Conservation (phyloP, 805 yeast genomes). For the Priceomyces melissophilus region DNA sequence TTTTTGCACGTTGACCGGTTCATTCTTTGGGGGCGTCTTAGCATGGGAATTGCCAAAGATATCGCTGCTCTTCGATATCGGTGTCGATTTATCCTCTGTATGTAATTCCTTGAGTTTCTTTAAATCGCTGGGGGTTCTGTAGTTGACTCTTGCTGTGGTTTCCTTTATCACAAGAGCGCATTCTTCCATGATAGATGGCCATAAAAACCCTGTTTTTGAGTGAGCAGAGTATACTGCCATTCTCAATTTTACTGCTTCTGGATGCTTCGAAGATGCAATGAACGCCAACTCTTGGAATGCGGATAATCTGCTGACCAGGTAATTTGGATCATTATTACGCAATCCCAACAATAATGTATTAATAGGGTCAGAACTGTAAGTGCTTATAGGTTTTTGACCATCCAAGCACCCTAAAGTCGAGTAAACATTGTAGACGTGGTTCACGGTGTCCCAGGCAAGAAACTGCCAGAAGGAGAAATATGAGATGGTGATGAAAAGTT, state of each 20-base stretch:
- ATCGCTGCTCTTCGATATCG: slow-evolving; percentile 10
- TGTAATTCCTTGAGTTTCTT: slow-evolving; percentile 22
- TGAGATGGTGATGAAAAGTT: slow-evolving; percentile 25
- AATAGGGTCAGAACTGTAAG: slow-evolving; percentile 58
- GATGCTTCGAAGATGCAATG: slow-evolving; percentile 49
- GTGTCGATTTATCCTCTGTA: too few relatives aligned
- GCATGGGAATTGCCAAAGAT: slow-evolving; percentile 37
- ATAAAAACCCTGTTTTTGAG: slow-evolving; percentile 42
- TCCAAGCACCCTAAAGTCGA: slow-evolving; percentile 71
- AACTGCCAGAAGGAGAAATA: slow-evolving; percentile 32
- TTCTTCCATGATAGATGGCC: slow-evolving; percentile 61
- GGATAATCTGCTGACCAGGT: slow-evolving; percentile 44
- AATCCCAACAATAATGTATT: slow-evolving; percentile 64
- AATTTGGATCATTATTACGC: slow-evolving; percentile 41
- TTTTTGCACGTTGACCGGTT: too few relatives aligned
- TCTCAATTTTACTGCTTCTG: slow-evolving; percentile 43
- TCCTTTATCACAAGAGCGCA: slow-evolving; percentile 53
- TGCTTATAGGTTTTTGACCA: slow-evolving; percentile 58
- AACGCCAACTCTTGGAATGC: slow-evolving; percentile 77
- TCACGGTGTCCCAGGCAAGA: slow-evolving; percentile 52
- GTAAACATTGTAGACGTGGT: slow-evolving; percentile 60
- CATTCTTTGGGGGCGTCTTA: too few relatives aligned
- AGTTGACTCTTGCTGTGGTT: slow-evolving; percentile 42
- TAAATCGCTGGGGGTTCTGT: slow-evolving; percentile 28
- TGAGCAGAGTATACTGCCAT: slow-evolving; percentile 50